phyloP scores from a whole-genome alignment of 2,329 filamentous ascomycete species.

The Diaporthe velutina region DNA sequence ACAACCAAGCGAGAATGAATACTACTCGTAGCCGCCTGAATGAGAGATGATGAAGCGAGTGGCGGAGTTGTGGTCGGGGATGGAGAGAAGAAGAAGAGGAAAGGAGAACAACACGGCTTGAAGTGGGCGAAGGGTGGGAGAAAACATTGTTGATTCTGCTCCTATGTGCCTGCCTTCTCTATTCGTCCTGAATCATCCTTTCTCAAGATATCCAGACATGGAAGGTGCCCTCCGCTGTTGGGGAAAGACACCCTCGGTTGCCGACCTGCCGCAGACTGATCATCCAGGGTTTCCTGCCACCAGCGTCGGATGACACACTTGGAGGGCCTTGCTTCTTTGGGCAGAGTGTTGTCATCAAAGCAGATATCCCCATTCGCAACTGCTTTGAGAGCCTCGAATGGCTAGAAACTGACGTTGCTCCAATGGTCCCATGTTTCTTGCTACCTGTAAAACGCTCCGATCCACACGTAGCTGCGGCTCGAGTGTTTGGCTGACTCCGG shows the following conservation, averaged over 20 bases:
- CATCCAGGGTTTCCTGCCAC: neutral
- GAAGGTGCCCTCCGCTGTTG: neutral
- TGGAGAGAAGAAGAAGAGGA: conserved; percentile 10
- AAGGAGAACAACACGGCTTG: neutral
- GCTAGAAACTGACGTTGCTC: neutral
- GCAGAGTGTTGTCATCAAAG: neutral
- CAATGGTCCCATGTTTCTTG: neutral
- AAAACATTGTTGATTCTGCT: conserved; percentile 24
- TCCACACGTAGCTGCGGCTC: neutral
- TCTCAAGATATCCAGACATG: neutral
- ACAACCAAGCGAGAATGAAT: conserved; percentile 26
- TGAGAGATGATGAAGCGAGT: conserved; percentile 29
- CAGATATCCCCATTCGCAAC: neutral
- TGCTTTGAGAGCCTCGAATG: neutral
- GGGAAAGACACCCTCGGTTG: neutral
- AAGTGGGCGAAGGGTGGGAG: neutral
- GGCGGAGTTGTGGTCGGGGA: conserved; percentile 8
- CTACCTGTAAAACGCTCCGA: no score
- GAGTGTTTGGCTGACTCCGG: neutral
- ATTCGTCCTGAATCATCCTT: neutral
- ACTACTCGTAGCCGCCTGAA: conserved; percentile 17
- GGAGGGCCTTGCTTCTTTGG: neutral
- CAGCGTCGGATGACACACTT: neutral
- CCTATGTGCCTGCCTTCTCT: conserved; percentile 13
- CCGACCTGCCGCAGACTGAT: neutral